Evolutionary conservation across 2,329 filamentous ascomycete genomes (phyloP).

Genomic region (Fonsecaea erecta): DNA sequence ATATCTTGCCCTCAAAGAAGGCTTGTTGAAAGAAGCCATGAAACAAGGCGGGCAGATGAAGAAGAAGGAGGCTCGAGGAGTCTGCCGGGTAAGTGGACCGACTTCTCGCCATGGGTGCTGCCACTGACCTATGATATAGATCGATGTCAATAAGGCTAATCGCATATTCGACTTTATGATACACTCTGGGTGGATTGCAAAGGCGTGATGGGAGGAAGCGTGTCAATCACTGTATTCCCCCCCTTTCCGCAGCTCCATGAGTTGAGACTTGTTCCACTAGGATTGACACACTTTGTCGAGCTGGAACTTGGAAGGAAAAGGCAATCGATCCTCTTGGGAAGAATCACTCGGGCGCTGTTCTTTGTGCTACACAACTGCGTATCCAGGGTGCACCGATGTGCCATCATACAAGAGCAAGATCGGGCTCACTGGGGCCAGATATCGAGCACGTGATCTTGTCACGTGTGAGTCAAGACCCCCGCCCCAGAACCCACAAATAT

Average conservation of each 20-base stretch:
- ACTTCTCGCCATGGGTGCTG: background rate
- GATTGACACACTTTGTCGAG: background rate
- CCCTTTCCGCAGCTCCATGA: background rate
- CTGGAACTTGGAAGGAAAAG: background rate
- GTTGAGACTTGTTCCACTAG: background rate
- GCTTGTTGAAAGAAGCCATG: slow-evolving; percentile 85
- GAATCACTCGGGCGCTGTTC: background rate
- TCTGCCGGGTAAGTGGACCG: slow-evolving; percentile 62
- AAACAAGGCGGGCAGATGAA: slow-evolving; percentile 86
- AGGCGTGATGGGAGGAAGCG: slow-evolving; percentile 59
- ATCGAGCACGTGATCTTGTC: background rate
- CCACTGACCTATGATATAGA: slow-evolving; percentile 46
- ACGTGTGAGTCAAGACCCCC: background rate
- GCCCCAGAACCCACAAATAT: background rate
- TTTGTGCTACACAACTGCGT: background rate
- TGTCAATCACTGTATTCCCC: background rate
- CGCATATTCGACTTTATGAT: slow-evolving; percentile 95
- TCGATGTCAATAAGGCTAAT: slow-evolving; percentile 83
- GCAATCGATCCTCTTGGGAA: background rate
- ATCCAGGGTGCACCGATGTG: background rate
- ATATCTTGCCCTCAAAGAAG: slow-evolving; percentile 92
- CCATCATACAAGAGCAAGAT: background rate
- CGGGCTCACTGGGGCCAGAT: background rate
- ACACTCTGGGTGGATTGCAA: slow-evolving; percentile 87
- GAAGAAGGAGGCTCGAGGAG: slow-evolving; percentile 89